Conservation (phyloP, 2,329 filamentous ascomycete genomes). For the Pseudogymnoascus pannorum region DNA sequence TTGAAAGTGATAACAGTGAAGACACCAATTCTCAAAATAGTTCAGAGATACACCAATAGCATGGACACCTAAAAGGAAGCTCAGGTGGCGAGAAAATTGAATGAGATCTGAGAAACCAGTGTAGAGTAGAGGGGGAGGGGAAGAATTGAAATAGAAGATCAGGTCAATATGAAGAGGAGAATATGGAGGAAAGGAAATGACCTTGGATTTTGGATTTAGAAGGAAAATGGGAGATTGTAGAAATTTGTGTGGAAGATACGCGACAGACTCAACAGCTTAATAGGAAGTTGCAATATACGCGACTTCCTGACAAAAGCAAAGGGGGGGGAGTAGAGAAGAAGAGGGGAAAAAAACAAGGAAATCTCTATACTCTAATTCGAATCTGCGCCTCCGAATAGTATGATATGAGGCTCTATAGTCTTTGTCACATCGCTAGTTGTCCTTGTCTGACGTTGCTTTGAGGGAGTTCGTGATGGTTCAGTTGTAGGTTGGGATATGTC, state of each 20-base stretch:
- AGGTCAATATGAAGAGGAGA: constrained; percentile 4
- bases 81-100: background rate
- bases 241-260: constrained; percentile 1
- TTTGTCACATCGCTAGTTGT: background rate
- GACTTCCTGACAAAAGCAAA: background rate
- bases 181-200: background rate
- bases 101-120: background rate
- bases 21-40: background rate
- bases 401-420: background rate
- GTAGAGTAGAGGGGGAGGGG: background rate
- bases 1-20: background rate
- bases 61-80: background rate
- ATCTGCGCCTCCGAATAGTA: background rate
- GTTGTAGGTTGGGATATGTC: background rate
- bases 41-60: background rate
- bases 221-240: background rate
- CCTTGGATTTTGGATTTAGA: background rate
- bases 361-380: constrained; percentile 1
- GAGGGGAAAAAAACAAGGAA: background rate
- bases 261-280: background rate
- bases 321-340: background rate
- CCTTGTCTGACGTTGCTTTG: background rate
- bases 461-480: background rate
- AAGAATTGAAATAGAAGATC: background rate
- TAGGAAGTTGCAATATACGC: background rate